Percentiles rank a stretch among this genome's conserved stretches.
Conservation (phyloP, 2,329 filamentous ascomycete genomes). For the Phialemonium atrogriseum region DNA sequence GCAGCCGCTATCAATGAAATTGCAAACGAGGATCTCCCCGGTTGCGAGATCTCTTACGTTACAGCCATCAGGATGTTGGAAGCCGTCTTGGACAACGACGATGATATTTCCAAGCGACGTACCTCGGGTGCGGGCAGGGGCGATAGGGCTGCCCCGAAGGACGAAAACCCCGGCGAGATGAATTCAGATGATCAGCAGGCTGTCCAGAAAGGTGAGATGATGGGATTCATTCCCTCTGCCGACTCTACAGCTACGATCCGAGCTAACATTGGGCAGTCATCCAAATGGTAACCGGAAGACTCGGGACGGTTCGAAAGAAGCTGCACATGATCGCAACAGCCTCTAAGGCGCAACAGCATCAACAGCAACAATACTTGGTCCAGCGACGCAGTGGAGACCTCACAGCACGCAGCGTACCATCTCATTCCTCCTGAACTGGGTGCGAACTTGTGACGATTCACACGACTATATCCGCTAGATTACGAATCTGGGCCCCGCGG, state of each 20-base stretch:
- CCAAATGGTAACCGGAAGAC: constrained; percentile 50
- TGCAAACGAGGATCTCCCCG: constrained; percentile 76
- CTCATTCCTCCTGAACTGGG: constrained; percentile 29
- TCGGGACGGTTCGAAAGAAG: constrained; percentile 51
- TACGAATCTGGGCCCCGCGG: constrained; percentile 2
- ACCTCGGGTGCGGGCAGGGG: constrained; percentile 31
- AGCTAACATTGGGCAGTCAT: constrained; percentile 41
- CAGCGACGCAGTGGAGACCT: constrained; percentile 48
- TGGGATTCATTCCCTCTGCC: constrained; percentile 8
- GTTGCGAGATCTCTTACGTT: constrained; percentile 87
- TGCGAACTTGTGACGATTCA: constrained; percentile 3
- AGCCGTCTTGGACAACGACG: constrained; percentile 82
- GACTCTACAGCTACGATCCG: background rate
- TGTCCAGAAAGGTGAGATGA: constrained; percentile 59
- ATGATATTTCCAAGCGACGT: constrained; percentile 34
- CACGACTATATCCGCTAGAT: constrained; percentile 1
- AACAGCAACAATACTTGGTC: constrained; percentile 27
- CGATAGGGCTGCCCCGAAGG: constrained; percentile 29
- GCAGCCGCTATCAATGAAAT: constrained; percentile 93
- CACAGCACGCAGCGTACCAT: constrained; percentile 45
- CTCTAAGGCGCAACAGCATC: constrained; percentile 37
- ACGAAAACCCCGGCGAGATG: constrained; percentile 35
- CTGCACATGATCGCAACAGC: constrained; percentile 52
- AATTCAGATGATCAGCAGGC: constrained; percentile 66
- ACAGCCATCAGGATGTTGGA: constrained; percentile 94